A percentile compares a stretch with the other conserved stretches of the same genome.
Conservation (phyloP, 768 basidiomycete genomes). For the Coprinellus micaceus region DNA sequence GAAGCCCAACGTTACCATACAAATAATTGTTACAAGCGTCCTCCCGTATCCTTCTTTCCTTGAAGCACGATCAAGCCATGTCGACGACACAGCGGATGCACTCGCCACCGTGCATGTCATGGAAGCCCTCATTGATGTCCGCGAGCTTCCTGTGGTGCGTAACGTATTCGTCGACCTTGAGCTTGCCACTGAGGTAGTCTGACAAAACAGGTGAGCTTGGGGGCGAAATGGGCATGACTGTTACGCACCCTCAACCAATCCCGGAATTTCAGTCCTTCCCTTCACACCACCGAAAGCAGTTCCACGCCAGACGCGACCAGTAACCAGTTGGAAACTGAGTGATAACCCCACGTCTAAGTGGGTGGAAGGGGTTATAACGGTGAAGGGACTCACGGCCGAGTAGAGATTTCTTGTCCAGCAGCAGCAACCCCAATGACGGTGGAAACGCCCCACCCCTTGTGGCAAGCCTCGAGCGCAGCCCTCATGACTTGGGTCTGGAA, state of each 20-base stretch:
- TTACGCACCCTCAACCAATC: constrained; percentile 77
- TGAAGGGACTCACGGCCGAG: constrained; percentile 72
- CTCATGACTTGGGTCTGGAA: constrained; percentile 89
- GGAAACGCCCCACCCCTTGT: constrained; percentile 98
- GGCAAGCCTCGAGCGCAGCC: constrained; percentile 94
- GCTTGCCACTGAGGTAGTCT: constrained; percentile 79
- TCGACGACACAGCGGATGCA: constrained; percentile 96
- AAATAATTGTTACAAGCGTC: constrained; percentile 1
- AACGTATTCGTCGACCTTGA: constrained; percentile 95
- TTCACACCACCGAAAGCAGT: constrained; percentile 97
- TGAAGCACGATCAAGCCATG: constrained; percentile 51
- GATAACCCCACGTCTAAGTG: too few species aligned
- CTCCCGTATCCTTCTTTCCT: neutral
- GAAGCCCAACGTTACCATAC: neutral
- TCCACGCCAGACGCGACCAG: constrained; percentile 93
- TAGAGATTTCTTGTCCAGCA: constrained; percentile 92
- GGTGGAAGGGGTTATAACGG: too few species aligned
- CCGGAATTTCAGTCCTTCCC: constrained; percentile 92
- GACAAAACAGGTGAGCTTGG: constrained; percentile 5
- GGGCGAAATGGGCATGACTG: neutral
- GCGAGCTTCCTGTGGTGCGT: constrained; percentile 76
- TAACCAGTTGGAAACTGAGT: constrained; percentile 55
- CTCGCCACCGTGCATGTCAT: constrained; percentile 90
- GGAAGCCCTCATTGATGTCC: constrained; percentile 85
- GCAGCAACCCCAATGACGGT: constrained; percentile 97